phyloP scores from a whole-genome alignment of 1,284 basidiomycete species.

The Apiotrichum brassicae region DNA sequence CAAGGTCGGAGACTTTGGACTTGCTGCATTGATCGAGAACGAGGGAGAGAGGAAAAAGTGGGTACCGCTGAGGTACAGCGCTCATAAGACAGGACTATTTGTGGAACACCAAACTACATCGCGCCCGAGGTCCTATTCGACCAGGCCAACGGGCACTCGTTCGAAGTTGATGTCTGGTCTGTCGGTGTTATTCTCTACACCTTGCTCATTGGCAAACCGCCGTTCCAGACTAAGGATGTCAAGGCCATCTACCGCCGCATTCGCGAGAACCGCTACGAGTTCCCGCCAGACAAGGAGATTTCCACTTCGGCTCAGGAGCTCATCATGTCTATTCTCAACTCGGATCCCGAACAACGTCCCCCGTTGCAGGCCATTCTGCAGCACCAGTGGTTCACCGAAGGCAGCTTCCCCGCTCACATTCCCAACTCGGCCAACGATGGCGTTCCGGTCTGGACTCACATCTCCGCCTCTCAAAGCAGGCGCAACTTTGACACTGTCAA shows the following conservation, averaged over 20 bases:
- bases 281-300: conserved; percentile 69
- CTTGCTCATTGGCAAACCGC: conserved; percentile 84
- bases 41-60: conserved; percentile 92
- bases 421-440: conserved; percentile 69
- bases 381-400: conserved; percentile 77
- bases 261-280: conserved; percentile 87
- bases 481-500: conserved; percentile 56
- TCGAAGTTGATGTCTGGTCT: conserved; percentile 97
- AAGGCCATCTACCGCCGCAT: conserved; percentile 95
- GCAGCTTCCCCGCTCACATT: conserved; percentile 72
- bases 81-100: conserved; percentile 62
- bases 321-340: conserved; percentile 78
- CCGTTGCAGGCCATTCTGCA: conserved; percentile 77
- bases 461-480: conserved; percentile 59
- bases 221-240: conserved; percentile 96
- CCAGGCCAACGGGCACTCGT: conserved; percentile 90
- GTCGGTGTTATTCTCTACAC: conserved; percentile 97
- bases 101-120: conserved; percentile 98
- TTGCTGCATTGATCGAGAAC: conserved; percentile 93
- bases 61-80: conserved; percentile 17
- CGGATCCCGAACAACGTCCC: conserved; percentile 70
- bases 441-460: conserved; percentile 65
- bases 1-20: conserved; percentile 95
- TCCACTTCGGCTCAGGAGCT: conserved; percentile 69
- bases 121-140: conserved; percentile 97